Percentiles rank a stretch among this genome's conserved stretches.
These are phyloP conservation scores for Phytophthora hybrid DNA, from an alignment of 352 stramenopile genomes.

Conservation along the genomic window DNA sequence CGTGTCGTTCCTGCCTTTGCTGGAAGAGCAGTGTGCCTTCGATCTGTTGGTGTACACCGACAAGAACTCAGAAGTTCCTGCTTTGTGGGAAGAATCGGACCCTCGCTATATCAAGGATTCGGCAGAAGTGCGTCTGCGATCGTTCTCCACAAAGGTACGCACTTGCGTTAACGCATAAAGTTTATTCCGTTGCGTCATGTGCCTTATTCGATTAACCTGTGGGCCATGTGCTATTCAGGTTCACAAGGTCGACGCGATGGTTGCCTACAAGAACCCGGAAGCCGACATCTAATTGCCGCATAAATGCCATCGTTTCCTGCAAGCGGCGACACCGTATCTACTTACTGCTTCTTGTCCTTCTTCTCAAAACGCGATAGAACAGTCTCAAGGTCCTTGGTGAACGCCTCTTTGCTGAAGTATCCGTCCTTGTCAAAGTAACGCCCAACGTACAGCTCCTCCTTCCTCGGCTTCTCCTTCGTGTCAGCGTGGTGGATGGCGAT, in stretches of 20 bases:
- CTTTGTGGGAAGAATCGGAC: constrained; percentile 98
- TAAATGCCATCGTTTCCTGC: constrained; percentile 12
- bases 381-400: constrained; percentile 72
- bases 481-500: constrained; percentile 61
- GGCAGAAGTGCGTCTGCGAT: constrained; percentile 97
- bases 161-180: constrained; percentile 6
- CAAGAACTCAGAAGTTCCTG: constrained; percentile 95
- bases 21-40: constrained; percentile 98
- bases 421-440: constrained; percentile 89
- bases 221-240: constrained; percentile 66
- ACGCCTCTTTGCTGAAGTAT: constrained; percentile 83
- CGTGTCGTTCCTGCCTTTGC: constrained; percentile 98
- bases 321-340: constrained; percentile 23
- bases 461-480: constrained; percentile 49
- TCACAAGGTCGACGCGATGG: constrained; percentile 98
- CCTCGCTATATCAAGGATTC: constrained; percentile 98
- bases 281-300: constrained; percentile 64
- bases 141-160: constrained; percentile 97
- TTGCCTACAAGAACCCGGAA: constrained; percentile 96
- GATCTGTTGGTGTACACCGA: constrained; percentile 99
- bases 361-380: constrained; percentile 75
- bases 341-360: constrained; percentile 77
- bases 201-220: constrained; percentile 22
- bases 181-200: constrained; percentile 17
- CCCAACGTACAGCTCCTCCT: constrained; percentile 82